Evolutionary conservation across 2,329 filamentous ascomycete genomes (phyloP).

Genomic region (Metarhizium robertsii): DNA sequence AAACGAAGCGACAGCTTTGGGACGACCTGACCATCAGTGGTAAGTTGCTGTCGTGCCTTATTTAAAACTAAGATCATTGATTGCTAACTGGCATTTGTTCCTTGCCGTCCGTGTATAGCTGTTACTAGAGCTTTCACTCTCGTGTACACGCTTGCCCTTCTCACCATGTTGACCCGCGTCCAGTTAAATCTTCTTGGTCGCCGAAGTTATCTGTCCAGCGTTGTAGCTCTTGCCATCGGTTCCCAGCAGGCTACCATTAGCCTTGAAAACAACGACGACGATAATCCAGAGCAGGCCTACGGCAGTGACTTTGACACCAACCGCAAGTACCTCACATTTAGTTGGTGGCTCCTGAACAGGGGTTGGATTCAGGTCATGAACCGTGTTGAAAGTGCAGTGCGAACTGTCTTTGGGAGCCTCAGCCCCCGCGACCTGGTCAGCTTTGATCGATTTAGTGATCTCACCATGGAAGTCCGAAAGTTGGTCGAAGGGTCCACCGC

Average conservation of each 20-base stretch:
- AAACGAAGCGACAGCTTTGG: conserved; percentile 90
- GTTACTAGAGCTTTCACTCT: conserved; percentile 87
- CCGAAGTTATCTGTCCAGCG: conserved; percentile 89
- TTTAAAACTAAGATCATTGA: background rate
- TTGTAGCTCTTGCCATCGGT: conserved; percentile 80
- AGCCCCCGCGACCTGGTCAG: conserved; percentile 85
- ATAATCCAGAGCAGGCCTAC: conserved; percentile 70
- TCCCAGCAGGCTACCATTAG: conserved; percentile 67
- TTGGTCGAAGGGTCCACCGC: conserved; percentile 61
- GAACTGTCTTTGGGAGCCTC: conserved; percentile 78
- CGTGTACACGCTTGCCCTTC: conserved; percentile 79
- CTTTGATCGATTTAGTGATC: conserved; percentile 67
- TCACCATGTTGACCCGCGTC: conserved; percentile 86
- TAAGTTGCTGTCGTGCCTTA: conserved; percentile 33
- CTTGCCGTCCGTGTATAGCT: conserved; percentile 31
- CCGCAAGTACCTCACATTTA: conserved; percentile 87
- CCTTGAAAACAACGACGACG: conserved; percentile 89
- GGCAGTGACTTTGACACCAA: conserved; percentile 96
- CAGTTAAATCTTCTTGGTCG: conserved; percentile 95
- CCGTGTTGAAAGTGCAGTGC: conserved; percentile 76
- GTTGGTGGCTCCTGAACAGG: conserved; percentile 92
- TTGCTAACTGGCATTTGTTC: background rate
- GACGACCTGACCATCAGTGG: conserved; percentile 94
- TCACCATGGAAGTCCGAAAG: conserved; percentile 76
- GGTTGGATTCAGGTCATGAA: conserved; percentile 79